Conservation (phyloP, 106 monocot genomes). For the Cymbidium sinense region DNA sequence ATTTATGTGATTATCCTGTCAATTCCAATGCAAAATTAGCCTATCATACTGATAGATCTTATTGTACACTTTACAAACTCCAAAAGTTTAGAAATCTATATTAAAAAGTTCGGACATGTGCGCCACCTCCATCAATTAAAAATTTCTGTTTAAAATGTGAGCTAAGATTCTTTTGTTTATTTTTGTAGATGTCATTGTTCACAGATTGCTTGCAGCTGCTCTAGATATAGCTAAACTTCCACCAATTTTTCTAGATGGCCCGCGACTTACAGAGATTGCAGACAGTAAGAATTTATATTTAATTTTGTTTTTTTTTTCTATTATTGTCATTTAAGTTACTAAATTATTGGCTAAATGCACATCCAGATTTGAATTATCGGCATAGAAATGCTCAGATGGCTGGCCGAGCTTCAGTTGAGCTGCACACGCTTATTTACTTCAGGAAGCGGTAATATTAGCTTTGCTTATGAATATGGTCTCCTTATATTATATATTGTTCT, state of each 20-base stretch:
- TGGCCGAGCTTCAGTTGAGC: slow-evolving; percentile 89
- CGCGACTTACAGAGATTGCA: slow-evolving; percentile 68
- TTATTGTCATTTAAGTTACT: background rate
- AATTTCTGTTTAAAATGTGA: no score
- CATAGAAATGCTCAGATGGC: slow-evolving; percentile 99
- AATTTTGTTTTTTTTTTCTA: background rate
- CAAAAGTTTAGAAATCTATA: no score
- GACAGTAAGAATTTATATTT: slow-evolving; percentile 54
- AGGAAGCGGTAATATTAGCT: slow-evolving; percentile 50
- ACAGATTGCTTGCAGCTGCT: slow-evolving; percentile 93
- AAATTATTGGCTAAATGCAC: background rate
- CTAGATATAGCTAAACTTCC: slow-evolving; percentile 84
- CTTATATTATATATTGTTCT: background rate
- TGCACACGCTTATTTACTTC: slow-evolving; percentile 92
- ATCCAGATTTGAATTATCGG: slow-evolving; percentile 84
- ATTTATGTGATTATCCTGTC: no score
- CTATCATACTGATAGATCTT: no score
- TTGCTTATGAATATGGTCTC: background rate
- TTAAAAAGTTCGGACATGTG: no score
- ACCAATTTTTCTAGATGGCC: slow-evolving; percentile 70
- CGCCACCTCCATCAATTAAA: no score
- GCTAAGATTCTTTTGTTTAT: background rate
- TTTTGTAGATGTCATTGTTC: slow-evolving; percentile 90
- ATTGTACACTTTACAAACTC: no score
- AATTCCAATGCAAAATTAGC: no score